phyloP scores from a whole-genome alignment of 495 filamentous ascomycete genomes.

The Lophiostoma macrostomum region DNA sequence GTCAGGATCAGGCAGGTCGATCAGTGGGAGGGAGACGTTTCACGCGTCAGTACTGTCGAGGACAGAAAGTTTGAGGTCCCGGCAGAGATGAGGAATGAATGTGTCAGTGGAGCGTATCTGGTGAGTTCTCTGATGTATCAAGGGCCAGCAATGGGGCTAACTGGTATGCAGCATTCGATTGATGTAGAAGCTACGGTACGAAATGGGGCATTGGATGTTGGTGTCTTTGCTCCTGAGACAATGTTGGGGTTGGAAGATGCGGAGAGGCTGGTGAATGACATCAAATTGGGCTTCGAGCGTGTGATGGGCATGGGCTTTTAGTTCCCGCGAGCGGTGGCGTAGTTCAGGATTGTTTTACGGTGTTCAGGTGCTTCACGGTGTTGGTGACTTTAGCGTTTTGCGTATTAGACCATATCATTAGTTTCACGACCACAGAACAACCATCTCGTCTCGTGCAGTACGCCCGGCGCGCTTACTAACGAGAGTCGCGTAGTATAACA shows the following conservation, averaged over 20 bases:
- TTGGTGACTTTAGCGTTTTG: too few species aligned
- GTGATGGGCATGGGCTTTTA: too few species aligned
- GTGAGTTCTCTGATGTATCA: slow-evolving; percentile 32
- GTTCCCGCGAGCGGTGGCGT: too few species aligned
- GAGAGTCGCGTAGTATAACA: too few species aligned
- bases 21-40: slow-evolving; percentile 15
- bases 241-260: slow-evolving; percentile 40
- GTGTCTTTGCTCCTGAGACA: slow-evolving; percentile 48
- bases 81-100: slow-evolving; percentile 24
- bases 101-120: slow-evolving; percentile 36
- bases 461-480: too few species aligned
- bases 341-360: too few species aligned
- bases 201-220: slow-evolving; percentile 50
- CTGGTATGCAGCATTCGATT: slow-evolving; percentile 46
- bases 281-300: slow-evolving; percentile 26
- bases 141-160: too few species aligned
- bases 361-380: too few species aligned
- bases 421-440: too few species aligned
- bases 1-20: slow-evolving; percentile 15
- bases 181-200: slow-evolving; percentile 54
- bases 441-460: too few species aligned
- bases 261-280: slow-evolving; percentile 32
- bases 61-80: slow-evolving; percentile 24
- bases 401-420: too few species aligned
- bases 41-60: background rate